These are phyloP conservation scores for Periconia digitata DNA, from an alignment of 2,329 filamentous ascomycete genomes.

Conservation along the genomic window DNA sequence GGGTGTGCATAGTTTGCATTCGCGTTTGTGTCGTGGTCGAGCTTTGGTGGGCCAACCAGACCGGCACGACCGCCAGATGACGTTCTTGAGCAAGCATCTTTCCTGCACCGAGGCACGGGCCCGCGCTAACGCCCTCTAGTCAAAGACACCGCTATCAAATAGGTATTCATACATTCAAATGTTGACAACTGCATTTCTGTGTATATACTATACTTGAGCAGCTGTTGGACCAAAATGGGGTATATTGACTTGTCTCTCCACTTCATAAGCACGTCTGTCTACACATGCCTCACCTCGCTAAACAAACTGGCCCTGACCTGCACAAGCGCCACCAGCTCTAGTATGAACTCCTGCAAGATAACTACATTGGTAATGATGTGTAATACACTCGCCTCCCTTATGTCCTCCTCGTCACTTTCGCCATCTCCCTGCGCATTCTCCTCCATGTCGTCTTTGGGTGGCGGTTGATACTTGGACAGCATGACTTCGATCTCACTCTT, in stretches of 20 bases:
- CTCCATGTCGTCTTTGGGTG: slow-evolving; percentile 28
- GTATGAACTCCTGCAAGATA: slow-evolving; percentile 53
- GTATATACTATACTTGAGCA: neutral
- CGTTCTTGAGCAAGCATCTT: slow-evolving; percentile 5
- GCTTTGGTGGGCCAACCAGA: neutral
- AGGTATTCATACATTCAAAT: neutral
- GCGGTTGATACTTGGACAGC: slow-evolving; percentile 38
- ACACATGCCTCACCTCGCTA: slow-evolving; percentile 48
- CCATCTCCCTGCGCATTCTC: neutral
- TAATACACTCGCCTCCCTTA: slow-evolving; percentile 48
- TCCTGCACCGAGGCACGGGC: neutral
- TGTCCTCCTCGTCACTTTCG: slow-evolving; percentile 25
- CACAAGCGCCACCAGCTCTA: slow-evolving; percentile 52
- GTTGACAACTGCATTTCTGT: neutral
- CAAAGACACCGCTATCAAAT: too few species aligned
- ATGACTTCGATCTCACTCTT: slow-evolving; percentile 34
- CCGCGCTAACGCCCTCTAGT: too few species aligned
- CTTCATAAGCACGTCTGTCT: slow-evolving; percentile 2
- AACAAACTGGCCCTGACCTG: slow-evolving; percentile 53
- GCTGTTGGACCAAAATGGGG: neutral
- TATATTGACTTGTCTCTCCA: slow-evolving; percentile 4
- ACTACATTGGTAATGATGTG: slow-evolving; percentile 55
- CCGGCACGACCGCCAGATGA: slow-evolving; percentile 6
- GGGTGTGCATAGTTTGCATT: neutral
- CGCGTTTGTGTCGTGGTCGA: slow-evolving; percentile 4